Conservation (phyloP, 2,329 filamentous ascomycete genomes). For the Fusarium kyushuense region DNA sequence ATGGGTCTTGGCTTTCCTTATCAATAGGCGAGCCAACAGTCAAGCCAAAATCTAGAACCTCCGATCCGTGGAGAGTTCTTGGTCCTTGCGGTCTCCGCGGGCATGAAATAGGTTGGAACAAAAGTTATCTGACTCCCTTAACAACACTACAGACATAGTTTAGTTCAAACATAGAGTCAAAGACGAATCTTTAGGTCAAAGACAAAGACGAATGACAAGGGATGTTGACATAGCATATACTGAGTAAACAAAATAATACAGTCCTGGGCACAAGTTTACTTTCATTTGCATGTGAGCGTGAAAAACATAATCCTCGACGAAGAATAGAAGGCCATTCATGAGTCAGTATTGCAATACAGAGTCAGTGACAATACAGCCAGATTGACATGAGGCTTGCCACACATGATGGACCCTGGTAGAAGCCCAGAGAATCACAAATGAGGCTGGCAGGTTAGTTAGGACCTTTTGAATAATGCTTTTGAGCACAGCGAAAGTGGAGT, state of each 20-base stretch:
- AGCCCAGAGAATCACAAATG: slow-evolving; percentile 39
- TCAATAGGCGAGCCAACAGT: slow-evolving; percentile 33
- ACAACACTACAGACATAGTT: too few relatives aligned
- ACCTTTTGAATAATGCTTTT: slow-evolving; percentile 17
- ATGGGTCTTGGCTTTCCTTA: slow-evolving; percentile 4
- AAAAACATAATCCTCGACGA: slow-evolving; percentile 6
- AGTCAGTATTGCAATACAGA: slow-evolving; percentile 24
- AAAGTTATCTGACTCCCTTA: background rate
- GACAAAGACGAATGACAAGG: background rate
- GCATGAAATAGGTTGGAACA: background rate
- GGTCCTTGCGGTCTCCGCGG: slow-evolving; percentile 25
- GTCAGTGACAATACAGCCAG: slow-evolving; percentile 19
- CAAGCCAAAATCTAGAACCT: slow-evolving; percentile 30
- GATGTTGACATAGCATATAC: background rate
- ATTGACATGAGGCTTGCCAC: slow-evolving; percentile 22
- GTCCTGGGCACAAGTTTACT: background rate
- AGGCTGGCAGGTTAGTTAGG: slow-evolving; percentile 41
- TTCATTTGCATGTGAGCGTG: background rate
- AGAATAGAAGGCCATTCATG: slow-evolving; percentile 6
- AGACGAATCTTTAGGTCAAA: background rate
- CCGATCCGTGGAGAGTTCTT: slow-evolving; percentile 32
- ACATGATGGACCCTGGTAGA: slow-evolving; percentile 35
- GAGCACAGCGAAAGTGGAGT: slow-evolving; percentile 23
- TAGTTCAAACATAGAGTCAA: background rate
- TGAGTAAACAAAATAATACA: background rate